phyloP scores from a whole-genome alignment of 2,329 filamentous ascomycete genomes.

The Fusarium hainanense region DNA sequence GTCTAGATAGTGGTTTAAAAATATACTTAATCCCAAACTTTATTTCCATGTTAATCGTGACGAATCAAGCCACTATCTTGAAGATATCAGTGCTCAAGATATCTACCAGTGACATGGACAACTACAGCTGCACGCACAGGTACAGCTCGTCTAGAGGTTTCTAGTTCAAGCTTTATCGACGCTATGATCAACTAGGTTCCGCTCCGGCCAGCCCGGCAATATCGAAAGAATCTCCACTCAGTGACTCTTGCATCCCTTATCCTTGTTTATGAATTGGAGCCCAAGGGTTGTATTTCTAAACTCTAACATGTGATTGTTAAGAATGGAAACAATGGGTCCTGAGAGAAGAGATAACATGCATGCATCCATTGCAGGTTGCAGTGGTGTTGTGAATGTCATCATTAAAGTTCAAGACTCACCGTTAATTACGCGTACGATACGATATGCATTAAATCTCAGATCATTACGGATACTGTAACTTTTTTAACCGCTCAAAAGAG shows the following conservation, averaged over 20 bases:
- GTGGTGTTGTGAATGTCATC: conserved; percentile 4
- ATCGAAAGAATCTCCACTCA: conserved; percentile 19
- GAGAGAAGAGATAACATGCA: conserved; percentile 6
- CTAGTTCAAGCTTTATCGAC: conserved; percentile 31
- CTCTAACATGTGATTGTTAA: conserved; percentile 34
- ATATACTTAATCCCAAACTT: conserved; percentile 1
- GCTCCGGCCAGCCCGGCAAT: conserved; percentile 30
- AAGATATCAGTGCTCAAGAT: neutral
- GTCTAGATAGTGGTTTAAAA: conserved; percentile 6
- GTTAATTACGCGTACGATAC: conserved; percentile 32
- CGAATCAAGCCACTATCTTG: neutral
- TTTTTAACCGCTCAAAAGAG: neutral
- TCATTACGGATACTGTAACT: neutral
- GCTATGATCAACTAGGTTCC: conserved; percentile 30
- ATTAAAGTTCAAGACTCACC: conserved; percentile 8
- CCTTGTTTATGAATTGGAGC: conserved; percentile 13
- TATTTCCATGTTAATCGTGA: neutral
- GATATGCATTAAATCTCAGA: neutral
- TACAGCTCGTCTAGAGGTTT: conserved; percentile 20
- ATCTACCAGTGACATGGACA: neutral
- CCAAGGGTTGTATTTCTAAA: conserved; percentile 19
- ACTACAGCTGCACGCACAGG: neutral
- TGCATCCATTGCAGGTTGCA: neutral
- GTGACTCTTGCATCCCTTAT: neutral
- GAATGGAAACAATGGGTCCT: conserved; percentile 6